Base-by-base conservation (phyloP, 176 grass and related monocot genomes). In the Coix lacrymajobi region DNA sequence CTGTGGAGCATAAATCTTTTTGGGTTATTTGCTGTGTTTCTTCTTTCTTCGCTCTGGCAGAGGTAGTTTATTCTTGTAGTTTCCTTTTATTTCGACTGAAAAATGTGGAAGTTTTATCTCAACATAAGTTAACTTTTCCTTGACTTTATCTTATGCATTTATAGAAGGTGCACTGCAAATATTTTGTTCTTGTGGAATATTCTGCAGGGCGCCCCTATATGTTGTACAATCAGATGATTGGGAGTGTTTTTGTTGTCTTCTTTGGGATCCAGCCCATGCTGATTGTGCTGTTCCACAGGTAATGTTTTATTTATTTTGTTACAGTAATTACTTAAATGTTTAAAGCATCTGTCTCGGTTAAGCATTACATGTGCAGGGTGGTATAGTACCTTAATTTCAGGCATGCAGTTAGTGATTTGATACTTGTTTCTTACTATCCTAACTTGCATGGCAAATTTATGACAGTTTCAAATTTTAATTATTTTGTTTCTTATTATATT, bases 281-380 rank as follows among this genome's bases (percentile, higher is more conserved):
- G 96, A 98, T 75, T 98, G 92, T 93, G 89, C 96, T 89, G 96
- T 98, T 91, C 96, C 89, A 3, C 96, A 98, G 96, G 96, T 98
- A 84, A 62, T 31, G 29, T 85, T 85, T n/a, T 58, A 78, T 49
- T 61, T 83, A 62, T 67, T 84, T 78, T 62, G 75, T 43, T 57
- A 79, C 54, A 56, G 2, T 34, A 25, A 20, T 69, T 79, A 10
- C 28, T 74, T 30, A 73, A 73, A 22, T 85, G 34, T 83, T 34
- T 26, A 84, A 33, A 79, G n/a, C 67, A 46, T 61, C 66, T 57
- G 20, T 13, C 28, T 40, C 43, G 48, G 20, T 60, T 81, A 34
- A 9, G 71, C 45, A 79, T 37, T 78, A 51, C 5, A 31, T 56
- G 56, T 64, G 38, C 29, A 73, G 45, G 20, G 72, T 67, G 17